Conservation (phyloP, 2,329 filamentous ascomycete species). For the Phyllosticta ampelicida region DNA sequence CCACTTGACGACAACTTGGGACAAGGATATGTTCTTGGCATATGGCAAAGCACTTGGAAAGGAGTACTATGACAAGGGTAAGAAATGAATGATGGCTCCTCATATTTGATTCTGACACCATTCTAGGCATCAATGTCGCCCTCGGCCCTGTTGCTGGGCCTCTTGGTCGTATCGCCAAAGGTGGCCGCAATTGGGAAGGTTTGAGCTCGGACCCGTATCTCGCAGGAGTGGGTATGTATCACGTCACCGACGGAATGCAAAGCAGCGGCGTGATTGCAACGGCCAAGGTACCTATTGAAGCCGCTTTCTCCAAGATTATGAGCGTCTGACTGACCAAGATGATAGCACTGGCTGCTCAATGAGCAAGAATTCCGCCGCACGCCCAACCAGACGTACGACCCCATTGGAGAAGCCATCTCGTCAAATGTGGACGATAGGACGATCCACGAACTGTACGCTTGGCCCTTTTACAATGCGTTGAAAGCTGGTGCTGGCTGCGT, state of each 20-base stretch:
- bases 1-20: constrained; percentile 30
- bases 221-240: constrained; percentile 39
- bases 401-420: constrained; percentile 38
- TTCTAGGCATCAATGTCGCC: constrained; percentile 51
- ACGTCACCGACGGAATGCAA: constrained; percentile 45
- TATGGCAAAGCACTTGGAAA: constrained; percentile 24
- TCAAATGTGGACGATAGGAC: constrained; percentile 55
- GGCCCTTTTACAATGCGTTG: constrained; percentile 53
- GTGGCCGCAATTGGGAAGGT: constrained; percentile 59
- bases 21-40: constrained; percentile 23
- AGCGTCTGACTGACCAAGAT: background rate
- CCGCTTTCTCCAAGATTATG: background rate
- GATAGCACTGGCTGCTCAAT: constrained; percentile 46
- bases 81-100: constrained; percentile 8
- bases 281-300: constrained; percentile 40
- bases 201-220: constrained; percentile 61
- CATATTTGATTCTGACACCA: constrained; percentile 31
- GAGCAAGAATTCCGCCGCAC: constrained; percentile 47
- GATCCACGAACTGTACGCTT: constrained; percentile 55
- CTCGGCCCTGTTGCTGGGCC: constrained; percentile 61
- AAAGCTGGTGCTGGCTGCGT: constrained; percentile 46
- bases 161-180: constrained; percentile 51
- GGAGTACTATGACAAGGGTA: constrained; percentile 23
- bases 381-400: constrained; percentile 32
- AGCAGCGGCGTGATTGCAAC: constrained; percentile 44